These are phyloP conservation scores for Chondrostereum purpureum DNA, from an alignment of 1,284 basidiomycete genomes.

Conservation along the genomic window DNA sequence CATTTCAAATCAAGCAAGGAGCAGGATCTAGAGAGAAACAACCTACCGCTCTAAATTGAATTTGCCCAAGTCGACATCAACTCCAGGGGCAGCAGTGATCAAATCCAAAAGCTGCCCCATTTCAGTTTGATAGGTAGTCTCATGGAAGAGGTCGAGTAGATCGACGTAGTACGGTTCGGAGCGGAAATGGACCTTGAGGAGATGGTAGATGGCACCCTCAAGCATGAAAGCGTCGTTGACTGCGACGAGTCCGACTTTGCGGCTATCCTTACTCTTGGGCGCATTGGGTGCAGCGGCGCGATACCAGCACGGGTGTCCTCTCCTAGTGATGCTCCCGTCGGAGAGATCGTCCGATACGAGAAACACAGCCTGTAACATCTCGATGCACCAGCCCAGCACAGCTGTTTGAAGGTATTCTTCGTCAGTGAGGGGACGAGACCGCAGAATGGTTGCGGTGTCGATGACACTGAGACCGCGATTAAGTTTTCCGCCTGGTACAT, in stretches of 20 bases:
- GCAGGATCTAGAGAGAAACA: no score
- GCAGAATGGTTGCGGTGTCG: slow-evolving; percentile 88
- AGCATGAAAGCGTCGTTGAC: slow-evolving; percentile 99
- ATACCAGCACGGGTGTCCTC: slow-evolving; percentile 99
- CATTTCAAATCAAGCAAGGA: slow-evolving; percentile 2
- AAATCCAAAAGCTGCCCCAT: slow-evolving; percentile 94
- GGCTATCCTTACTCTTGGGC: no score
- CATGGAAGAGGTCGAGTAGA: slow-evolving; percentile 87
- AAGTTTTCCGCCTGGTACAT: slow-evolving; percentile 93
- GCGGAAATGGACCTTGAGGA: slow-evolving; percentile 88
- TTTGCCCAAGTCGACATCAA: slow-evolving; percentile 79
- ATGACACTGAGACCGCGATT: slow-evolving; percentile 95
- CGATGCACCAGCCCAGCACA: slow-evolving; percentile 93
- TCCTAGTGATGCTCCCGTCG: slow-evolving; percentile 89
- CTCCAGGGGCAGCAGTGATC: slow-evolving; percentile 92
- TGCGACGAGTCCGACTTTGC: slow-evolving; percentile 83
- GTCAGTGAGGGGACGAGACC: slow-evolving; percentile 59
- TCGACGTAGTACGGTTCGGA: slow-evolving; percentile 80
- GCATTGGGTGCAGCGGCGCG: no score
- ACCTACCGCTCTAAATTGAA: slow-evolving; percentile 79
- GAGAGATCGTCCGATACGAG: slow-evolving; percentile 98
- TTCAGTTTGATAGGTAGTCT: slow-evolving; percentile 93
- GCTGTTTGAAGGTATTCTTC: slow-evolving; percentile 90
- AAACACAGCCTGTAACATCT: slow-evolving; percentile 97
- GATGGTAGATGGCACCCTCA: slow-evolving; percentile 87